Conservation (phyloP, 257 asterid species). For the Echium plantagineum region DNA sequence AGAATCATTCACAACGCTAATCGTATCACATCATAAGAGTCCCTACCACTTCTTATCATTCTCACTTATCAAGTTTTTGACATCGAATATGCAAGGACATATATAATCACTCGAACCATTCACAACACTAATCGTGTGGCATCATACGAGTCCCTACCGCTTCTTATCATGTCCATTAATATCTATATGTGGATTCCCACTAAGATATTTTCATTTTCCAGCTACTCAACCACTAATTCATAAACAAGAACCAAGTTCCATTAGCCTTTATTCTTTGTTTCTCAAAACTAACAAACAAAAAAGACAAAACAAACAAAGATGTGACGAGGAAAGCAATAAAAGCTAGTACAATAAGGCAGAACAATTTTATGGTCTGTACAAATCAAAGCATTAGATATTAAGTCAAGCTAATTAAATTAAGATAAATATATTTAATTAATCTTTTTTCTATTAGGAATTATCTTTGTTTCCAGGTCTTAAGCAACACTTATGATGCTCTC, state of each 20-base stretch:
- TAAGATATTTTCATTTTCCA: not conserved
- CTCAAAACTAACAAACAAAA: conserved; percentile 16
- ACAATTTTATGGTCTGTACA: conserved; percentile 52
- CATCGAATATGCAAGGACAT: too few species aligned
- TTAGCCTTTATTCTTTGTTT: not conserved
- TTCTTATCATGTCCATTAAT: not conserved
- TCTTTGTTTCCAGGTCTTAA: conserved; percentile 16
- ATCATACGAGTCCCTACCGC: not conserved
- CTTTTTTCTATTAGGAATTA: too few species aligned
- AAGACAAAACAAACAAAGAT: conserved; percentile 10
- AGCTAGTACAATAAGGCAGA: conserved; percentile 12
- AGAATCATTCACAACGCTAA: too few species aligned
- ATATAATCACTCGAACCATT: too few species aligned
- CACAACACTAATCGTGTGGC: too few species aligned
- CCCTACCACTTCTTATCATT: not conserved
- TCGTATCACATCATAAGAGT: not conserved
- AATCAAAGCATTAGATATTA: conserved; percentile 16
- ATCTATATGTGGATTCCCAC: not conserved
- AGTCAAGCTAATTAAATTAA: conserved; percentile 19
- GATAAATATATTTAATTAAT: conserved; percentile 7
- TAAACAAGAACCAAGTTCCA: too few species aligned
- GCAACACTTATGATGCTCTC: conserved; percentile 42
- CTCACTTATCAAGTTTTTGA: too few species aligned
- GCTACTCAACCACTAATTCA: not conserved
- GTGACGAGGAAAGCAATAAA: not conserved